Evolutionary conservation across 2,329 filamentous ascomycete genomes (phyloP).

Genomic region (Botrytis sinoallii): DNA sequence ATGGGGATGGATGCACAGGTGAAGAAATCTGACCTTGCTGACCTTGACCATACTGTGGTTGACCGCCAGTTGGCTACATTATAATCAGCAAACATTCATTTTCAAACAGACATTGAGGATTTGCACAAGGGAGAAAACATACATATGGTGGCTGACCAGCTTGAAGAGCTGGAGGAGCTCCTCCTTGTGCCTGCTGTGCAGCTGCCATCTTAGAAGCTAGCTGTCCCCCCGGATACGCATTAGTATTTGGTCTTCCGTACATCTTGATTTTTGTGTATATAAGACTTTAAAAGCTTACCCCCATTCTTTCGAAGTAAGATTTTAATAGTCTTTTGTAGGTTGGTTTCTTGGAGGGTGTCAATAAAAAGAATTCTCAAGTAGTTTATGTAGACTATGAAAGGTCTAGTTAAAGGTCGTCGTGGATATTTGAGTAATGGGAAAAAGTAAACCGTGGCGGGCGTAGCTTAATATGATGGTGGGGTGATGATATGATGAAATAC

Average conservation of each 20-base stretch:
- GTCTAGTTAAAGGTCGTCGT: background rate
- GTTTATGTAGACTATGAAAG: background rate
- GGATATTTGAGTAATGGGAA: background rate
- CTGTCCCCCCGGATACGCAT: constrained; percentile 13
- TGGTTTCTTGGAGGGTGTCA: background rate
- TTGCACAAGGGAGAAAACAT: background rate
- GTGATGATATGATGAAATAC: constrained; percentile 6
- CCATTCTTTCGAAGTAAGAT: constrained; percentile 16
- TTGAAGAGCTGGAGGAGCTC: constrained; percentile 16
- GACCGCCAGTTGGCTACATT: constrained; percentile 13
- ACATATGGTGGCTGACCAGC: constrained; percentile 17
- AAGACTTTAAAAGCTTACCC: constrained; percentile 20
- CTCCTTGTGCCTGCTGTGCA: constrained; percentile 16
- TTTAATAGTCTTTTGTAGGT: constrained; percentile 12
- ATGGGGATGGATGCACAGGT: constrained; percentile 10
- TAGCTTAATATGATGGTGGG: constrained; percentile 7
- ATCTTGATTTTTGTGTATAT: background rate
- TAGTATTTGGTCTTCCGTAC: constrained; percentile 17
- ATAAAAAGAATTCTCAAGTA: background rate
- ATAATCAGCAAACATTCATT: constrained; percentile 8
- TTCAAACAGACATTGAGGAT: background rate
- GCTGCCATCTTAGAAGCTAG: constrained; percentile 20
- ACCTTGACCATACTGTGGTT: constrained; percentile 13
- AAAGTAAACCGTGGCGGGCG: background rate
- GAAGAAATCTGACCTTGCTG: constrained; percentile 11